A percentile compares a stretch with the other conserved stretches of the same genome.
Evolutionary conservation across 805 yeast genomes (phyloP).

Genomic region (Monosporozyma aerobia): DNA sequence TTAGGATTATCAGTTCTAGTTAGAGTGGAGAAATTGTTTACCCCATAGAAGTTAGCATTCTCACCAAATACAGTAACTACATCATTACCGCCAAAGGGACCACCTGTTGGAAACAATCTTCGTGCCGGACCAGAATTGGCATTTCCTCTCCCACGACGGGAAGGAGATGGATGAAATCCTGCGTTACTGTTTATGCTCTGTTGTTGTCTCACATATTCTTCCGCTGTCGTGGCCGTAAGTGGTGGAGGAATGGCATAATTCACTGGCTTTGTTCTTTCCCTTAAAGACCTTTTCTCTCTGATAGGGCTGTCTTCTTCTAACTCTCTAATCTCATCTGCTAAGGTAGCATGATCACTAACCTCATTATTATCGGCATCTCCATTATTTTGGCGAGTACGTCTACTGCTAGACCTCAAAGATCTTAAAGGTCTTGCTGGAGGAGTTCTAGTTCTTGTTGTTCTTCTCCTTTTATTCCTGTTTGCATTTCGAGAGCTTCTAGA

Average conservation of each 20-base stretch:
- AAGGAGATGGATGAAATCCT: conserved; percentile 17
- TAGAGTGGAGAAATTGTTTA: conserved; percentile 14
- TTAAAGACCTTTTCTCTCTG: conserved; percentile 36
- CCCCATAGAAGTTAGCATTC: conserved; percentile 36
- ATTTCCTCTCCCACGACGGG: conserved; percentile 31
- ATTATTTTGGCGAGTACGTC: background rate
- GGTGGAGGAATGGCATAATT: conserved; percentile 85
- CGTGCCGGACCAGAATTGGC: conserved; percentile 43
- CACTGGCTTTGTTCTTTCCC: conserved; percentile 64
- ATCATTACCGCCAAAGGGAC: conserved; percentile 97
- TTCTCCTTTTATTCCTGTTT: conserved; percentile 2
- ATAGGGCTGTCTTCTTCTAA: conserved; percentile 53
- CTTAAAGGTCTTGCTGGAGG: conserved; percentile 3
- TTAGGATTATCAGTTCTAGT: conserved; percentile 20
- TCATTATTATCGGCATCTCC: conserved; percentile 15
- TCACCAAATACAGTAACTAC: conserved; percentile 75
- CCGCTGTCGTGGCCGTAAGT: conserved; percentile 33
- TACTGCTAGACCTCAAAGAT: background rate
- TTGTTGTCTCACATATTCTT: conserved; percentile 23
- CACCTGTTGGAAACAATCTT: conserved; percentile 84
- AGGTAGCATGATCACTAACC: conserved; percentile 23
- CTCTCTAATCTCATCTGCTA: conserved; percentile 60
- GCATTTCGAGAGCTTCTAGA: conserved; percentile 3
- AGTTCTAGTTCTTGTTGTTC: background rate
- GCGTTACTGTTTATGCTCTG: background rate